A percentile compares a stretch with the other conserved stretches of the same genome.
Evolutionary conservation across 2,329 filamentous ascomycete genomes (phyloP).

Genomic region (Aspergillus piperis): DNA sequence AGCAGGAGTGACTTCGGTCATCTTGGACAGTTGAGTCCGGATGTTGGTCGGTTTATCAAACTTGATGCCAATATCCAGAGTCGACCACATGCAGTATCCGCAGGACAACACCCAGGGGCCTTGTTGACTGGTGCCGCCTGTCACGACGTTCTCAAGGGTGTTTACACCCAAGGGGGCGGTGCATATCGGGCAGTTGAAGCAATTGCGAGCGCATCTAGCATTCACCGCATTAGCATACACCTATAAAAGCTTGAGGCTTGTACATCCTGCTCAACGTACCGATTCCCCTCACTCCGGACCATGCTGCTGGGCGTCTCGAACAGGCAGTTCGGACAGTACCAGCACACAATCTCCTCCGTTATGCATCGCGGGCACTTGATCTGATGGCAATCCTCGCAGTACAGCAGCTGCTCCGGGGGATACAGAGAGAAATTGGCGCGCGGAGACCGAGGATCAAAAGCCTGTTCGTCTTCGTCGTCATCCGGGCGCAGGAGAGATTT

Average conservation of each 20-base stretch:
- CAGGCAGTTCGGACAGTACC: constrained; percentile 91
- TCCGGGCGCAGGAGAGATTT: constrained; percentile 33
- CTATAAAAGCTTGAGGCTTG: neutral
- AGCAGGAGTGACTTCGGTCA: constrained; percentile 46
- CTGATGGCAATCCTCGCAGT: constrained; percentile 96
- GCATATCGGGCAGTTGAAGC: constrained; percentile 92
- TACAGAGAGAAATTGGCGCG: constrained; percentile 90
- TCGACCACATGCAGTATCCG: constrained; percentile 90
- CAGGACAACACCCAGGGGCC: constrained; percentile 79
- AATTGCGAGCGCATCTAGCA: constrained; percentile 82
- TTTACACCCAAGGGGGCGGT: constrained; percentile 76
- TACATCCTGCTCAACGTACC: constrained; percentile 56
- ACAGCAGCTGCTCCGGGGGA: constrained; percentile 88
- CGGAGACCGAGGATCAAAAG: constrained; percentile 82
- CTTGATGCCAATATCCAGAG: constrained; percentile 82
- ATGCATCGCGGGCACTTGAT: constrained; percentile 93
- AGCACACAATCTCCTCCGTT: constrained; percentile 88
- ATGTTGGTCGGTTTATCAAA: constrained; percentile 90
- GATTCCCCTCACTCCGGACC: constrained; percentile 88
- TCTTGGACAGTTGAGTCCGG: constrained; percentile 72
- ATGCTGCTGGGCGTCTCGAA: constrained; percentile 95
- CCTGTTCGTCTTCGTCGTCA: constrained; percentile 70
- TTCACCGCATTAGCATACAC: neutral
- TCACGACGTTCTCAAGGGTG: constrained; percentile 61
- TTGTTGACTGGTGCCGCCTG: constrained; percentile 42